Percentiles rank a stretch among this genome's conserved stretches.
phyloP scores from a whole-genome alignment of 2,329 filamentous ascomycete species.

The Fusarium anthophilum region DNA sequence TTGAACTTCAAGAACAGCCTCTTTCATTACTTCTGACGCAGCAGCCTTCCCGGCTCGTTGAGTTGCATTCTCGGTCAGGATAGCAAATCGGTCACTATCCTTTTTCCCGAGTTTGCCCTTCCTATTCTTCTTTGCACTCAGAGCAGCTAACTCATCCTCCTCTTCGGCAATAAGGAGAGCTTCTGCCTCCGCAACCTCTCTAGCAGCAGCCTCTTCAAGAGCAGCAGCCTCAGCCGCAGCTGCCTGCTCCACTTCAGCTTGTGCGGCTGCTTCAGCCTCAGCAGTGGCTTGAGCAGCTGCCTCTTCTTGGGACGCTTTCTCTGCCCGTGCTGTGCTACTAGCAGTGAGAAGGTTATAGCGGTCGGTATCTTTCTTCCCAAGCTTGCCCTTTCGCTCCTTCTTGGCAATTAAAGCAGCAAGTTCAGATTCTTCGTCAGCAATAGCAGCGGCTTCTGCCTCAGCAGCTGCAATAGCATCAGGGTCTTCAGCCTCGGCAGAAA shows the following conservation, averaged over 20 bases:
- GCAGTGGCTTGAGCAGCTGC: conserved; percentile 30
- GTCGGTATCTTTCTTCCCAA: conserved; percentile 56
- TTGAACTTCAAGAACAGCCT: not conserved
- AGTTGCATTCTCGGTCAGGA: conserved; percentile 35
- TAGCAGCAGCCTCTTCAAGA: conserved; percentile 16
- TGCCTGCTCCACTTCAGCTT: conserved; percentile 22
- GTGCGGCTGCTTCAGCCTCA: conserved; percentile 20
- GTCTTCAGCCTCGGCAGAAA: conserved; percentile 6
- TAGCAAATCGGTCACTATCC: conserved; percentile 44
- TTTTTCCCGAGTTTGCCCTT: conserved; percentile 42
- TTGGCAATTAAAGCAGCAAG: conserved; percentile 54
- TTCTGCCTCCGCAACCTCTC: conserved; percentile 31
- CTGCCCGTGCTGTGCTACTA: conserved; percentile 44
- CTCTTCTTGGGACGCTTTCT: conserved; percentile 31
- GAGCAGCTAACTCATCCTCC: conserved; percentile 39
- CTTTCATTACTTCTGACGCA: conserved; percentile 40
- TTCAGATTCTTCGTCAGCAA: conserved; percentile 47
- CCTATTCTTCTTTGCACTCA: conserved; percentile 50
- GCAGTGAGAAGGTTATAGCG: conserved; percentile 51
- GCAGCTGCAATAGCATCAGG: conserved; percentile 1
- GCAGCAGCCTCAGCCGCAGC: conserved; percentile 25
- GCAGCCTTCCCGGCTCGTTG: conserved; percentile 35
- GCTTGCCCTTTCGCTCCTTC: conserved; percentile 55
- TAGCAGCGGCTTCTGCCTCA: conserved; percentile 11
- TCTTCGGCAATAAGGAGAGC: conserved; percentile 33